A percentile compares a stretch with the other conserved stretches of the same genome.
Evolutionary conservation across 2,329 filamentous ascomycete species (phyloP).

Genomic region (Dothistroma septosporum): DNA sequence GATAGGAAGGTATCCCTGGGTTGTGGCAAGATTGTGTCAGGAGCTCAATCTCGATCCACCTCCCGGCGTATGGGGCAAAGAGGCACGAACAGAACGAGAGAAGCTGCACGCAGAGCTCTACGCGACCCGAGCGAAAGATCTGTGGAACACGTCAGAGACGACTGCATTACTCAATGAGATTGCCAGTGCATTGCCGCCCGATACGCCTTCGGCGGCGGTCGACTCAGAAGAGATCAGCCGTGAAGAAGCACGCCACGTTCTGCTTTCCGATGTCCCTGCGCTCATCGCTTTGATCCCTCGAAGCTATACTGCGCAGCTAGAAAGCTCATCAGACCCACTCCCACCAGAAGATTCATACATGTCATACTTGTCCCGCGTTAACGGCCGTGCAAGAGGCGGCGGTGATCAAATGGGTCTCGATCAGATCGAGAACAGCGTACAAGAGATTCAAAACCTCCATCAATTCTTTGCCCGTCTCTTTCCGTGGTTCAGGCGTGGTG

Average conservation of each 20-base stretch:
- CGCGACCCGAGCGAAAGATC: conserved; percentile 67
- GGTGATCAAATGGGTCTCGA: conserved; percentile 5
- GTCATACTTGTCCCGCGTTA: conserved; percentile 10
- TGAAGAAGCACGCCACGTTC: conserved; percentile 68
- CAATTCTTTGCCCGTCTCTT: conserved; percentile 31
- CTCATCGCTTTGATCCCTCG: conserved; percentile 68
- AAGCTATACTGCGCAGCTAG: conserved; percentile 58
- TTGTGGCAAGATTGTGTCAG: conserved; percentile 75
- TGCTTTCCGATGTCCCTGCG: conserved; percentile 69
- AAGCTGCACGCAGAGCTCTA: conserved; percentile 73
- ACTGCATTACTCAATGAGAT: conserved; percentile 66
- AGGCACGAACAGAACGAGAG: conserved; percentile 61
- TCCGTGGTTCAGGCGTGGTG: conserved; percentile 27
- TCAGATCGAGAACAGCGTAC: conserved; percentile 20
- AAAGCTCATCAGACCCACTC: conserved; percentile 77
- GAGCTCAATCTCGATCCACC: conserved; percentile 74
- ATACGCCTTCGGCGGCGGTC: conserved; percentile 41
- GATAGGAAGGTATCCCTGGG: conserved; percentile 74
- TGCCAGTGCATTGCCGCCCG: conserved; percentile 50
- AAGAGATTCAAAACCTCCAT: conserved; percentile 28
- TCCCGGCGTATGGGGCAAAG: conserved; percentile 75
- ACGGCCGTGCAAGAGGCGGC: neutral
- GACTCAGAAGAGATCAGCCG: conserved; percentile 41
- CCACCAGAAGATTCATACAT: conserved; percentile 55
- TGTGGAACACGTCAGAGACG: conserved; percentile 78